phyloP scores from a whole-genome alignment of 148 eudicot species.

The Beta vulgaris region DNA sequence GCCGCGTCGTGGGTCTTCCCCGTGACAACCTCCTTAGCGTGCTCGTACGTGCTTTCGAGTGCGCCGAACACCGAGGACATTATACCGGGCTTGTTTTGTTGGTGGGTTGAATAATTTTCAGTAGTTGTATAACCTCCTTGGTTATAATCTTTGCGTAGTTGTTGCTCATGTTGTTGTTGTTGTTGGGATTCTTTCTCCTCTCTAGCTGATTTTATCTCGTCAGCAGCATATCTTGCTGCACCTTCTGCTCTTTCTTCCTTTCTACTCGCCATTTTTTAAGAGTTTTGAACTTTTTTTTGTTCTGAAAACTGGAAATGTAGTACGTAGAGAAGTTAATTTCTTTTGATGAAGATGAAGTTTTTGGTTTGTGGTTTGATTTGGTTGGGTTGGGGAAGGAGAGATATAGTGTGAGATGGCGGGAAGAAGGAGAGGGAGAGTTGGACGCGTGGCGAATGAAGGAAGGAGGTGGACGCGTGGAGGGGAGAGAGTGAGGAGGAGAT shows the following conservation, averaged over 20 bases:
- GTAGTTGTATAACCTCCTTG: neutral
- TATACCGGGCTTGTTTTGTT: slow-evolving; percentile 29
- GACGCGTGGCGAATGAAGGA: slow-evolving; percentile 20
- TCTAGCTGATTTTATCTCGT: slow-evolving; percentile 28
- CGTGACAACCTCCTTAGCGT: slow-evolving; percentile 36
- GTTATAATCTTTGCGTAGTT: neutral
- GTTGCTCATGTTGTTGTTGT: neutral
- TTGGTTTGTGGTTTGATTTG: no score
- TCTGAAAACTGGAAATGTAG: neutral
- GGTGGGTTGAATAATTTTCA: neutral
- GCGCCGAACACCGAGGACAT: slow-evolving; percentile 43
- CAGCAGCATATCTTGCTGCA: slow-evolving; percentile 38
- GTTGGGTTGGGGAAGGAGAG: neutral
- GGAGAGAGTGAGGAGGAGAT: slow-evolving; percentile 17
- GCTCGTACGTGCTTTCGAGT: slow-evolving; percentile 32
- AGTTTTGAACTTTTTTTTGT: neutral
- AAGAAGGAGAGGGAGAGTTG: no score
- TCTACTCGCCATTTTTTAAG: slow-evolving; percentile 33
- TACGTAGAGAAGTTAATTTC: neutral
- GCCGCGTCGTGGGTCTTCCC: slow-evolving; percentile 35
- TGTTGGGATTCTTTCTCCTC: slow-evolving; percentile 16
- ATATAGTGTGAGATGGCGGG: neutral
- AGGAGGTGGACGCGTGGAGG: slow-evolving; percentile 11
- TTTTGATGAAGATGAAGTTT: neutral
- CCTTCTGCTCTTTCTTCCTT: slow-evolving; percentile 35